phyloP scores from a whole-genome alignment of 768 basidiomycete species.

The Suillus variegatus region DNA sequence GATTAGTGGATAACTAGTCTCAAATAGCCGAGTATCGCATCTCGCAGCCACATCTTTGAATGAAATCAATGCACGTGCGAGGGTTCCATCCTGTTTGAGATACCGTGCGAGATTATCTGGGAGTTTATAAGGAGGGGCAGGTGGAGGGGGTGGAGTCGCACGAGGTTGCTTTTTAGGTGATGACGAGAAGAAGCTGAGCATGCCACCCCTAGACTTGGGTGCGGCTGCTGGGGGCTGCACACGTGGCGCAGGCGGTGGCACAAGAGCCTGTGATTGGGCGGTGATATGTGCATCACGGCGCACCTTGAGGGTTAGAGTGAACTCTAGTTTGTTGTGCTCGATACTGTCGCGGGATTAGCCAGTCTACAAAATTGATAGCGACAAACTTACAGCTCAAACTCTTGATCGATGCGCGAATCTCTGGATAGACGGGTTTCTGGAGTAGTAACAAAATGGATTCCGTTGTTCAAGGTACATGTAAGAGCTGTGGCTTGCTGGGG shows the following conservation, averaged over 20 bases:
- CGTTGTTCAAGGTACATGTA: constrained; percentile 92
- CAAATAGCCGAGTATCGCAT: constrained; percentile 84
- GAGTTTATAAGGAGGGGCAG: constrained; percentile 43
- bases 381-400: constrained; percentile 81
- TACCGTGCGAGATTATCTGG: constrained; percentile 82
- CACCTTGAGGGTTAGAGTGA: constrained; percentile 87
- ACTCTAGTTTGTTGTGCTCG: constrained; percentile 93
- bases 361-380: background rate
- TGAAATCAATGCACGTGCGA: constrained; percentile 84
- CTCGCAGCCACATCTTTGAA: constrained; percentile 85
- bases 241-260: constrained; percentile 46
- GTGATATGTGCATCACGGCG: constrained; percentile 84
- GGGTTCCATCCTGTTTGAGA: constrained; percentile 81
- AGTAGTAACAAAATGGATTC: constrained; percentile 93
- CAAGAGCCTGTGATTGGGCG: constrained; percentile 69
- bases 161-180: constrained; percentile 72
- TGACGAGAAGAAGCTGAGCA: constrained; percentile 75
- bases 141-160: constrained; percentile 38
- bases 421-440: constrained; percentile 65
- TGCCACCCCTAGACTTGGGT: constrained; percentile 59
- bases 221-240: constrained; percentile 46
- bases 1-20: constrained; percentile 80
- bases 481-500: constrained; percentile 75
- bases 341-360: constrained; percentile 50
- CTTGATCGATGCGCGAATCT: constrained; percentile 76